These are phyloP conservation scores for Trichophyton verrucosum DNA, from an alignment of 2,329 filamentous ascomycete genomes.

Conservation along the genomic window DNA sequence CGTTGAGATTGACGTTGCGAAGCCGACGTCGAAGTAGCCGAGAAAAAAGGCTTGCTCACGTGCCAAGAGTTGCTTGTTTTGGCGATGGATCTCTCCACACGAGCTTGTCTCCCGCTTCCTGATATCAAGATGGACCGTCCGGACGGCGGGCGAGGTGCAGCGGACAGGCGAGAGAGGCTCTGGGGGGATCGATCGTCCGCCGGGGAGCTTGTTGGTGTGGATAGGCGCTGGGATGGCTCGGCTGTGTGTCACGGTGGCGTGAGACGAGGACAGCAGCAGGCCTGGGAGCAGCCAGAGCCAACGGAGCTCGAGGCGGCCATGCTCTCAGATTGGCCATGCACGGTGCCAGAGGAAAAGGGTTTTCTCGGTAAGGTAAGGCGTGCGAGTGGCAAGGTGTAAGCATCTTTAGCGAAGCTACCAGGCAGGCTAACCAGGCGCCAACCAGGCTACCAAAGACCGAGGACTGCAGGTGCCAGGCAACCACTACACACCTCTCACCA, in stretches of 20 bases:
- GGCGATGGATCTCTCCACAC: neutral
- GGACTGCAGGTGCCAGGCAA: neutral
- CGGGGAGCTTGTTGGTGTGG: neutral
- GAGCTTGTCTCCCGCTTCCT: neutral
- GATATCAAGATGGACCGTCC: no score
- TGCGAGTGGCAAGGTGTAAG: neutral
- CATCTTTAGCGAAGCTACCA: neutral
- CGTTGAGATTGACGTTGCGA: neutral
- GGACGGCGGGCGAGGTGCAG: no score
- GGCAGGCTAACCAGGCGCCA: neutral
- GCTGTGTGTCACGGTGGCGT: neutral
- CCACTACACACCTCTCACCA: neutral
- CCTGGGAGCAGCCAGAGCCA: no score
- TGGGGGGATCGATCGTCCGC: neutral
- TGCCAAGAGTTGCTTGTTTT: conserved; percentile 2
- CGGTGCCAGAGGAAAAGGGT: neutral
- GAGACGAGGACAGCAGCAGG: neutral
- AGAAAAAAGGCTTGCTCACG: neutral
- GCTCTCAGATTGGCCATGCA: neutral
- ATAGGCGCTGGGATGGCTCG: neutral
- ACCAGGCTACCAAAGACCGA: neutral
- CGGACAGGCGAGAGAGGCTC: no score
- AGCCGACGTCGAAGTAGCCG: neutral
- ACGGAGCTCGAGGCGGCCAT: neutral
- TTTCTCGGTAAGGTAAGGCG: neutral